Conservation (phyloP, 1,139 yeast genomes). For the Debaryomyces udenii region DNA sequence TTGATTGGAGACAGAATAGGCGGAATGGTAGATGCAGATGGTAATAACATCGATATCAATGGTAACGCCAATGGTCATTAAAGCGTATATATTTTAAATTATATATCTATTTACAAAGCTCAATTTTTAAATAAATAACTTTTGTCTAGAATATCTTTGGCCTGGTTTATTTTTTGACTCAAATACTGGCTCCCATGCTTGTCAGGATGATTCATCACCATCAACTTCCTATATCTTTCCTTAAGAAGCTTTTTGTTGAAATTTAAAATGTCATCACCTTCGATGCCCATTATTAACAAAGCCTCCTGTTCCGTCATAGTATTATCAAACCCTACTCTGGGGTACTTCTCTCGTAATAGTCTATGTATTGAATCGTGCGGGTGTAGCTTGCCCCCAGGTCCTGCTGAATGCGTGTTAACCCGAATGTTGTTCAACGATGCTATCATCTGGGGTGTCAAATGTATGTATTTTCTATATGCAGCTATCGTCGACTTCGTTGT, state of each 20-base stretch:
- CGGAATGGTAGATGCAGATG: conserved; percentile 12
- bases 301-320: conserved; percentile 68
- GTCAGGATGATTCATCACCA: conserved; percentile 90
- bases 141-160: conserved; percentile 64
- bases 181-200: conserved; percentile 71
- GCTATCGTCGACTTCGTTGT: conserved; percentile 52
- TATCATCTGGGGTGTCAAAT: conserved; percentile 56
- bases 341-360: conserved; percentile 35
- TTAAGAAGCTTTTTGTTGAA: conserved; percentile 49
- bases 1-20: conserved; percentile 14
- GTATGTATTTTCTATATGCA: conserved; percentile 46
- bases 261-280: conserved; percentile 51
- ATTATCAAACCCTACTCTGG: conserved; percentile 49
- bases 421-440: conserved; percentile 53
- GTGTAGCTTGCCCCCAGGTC: conserved; percentile 16
- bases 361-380: conserved; percentile 23
- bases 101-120: conserved; percentile 1
- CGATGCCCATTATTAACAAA: conserved; percentile 54
- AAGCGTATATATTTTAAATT: conserved; percentile 7
- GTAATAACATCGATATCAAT: conserved; percentile 5
- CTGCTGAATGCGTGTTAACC: conserved; percentile 22
- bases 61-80: conserved; percentile 4
- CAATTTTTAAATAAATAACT: conserved; percentile 46
- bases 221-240: conserved; percentile 59
- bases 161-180: conserved; percentile 76